Evolutionary conservation across 2,329 filamentous ascomycete genomes (phyloP).

Genomic region (Penicillium sp.): DNA sequence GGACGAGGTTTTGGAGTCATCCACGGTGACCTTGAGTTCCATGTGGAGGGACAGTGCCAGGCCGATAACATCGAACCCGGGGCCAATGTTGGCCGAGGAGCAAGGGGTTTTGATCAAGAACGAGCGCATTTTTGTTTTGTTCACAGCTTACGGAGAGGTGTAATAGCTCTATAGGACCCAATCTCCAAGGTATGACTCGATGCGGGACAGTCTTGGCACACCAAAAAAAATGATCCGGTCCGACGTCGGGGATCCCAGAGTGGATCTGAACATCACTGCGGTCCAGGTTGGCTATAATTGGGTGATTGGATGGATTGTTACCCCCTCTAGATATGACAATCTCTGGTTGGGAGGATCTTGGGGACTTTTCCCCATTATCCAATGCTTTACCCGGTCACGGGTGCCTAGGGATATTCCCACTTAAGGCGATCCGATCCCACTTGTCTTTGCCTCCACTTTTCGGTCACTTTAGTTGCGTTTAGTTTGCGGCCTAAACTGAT

Average conservation of each 20-base stretch:
- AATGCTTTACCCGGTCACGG: background rate
- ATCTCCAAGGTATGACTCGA: constrained; percentile 17
- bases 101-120: constrained; percentile 80
- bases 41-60: constrained; percentile 93
- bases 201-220: constrained; percentile 22
- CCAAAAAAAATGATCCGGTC: constrained; percentile 17
- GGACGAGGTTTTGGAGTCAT: constrained; percentile 53
- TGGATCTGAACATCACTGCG: constrained; percentile 10
- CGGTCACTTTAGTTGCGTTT: background rate
- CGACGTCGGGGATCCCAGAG: constrained; percentile 20
- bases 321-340: background rate
- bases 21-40: constrained; percentile 79
- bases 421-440: background rate
- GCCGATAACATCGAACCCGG: constrained; percentile 94
- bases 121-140: constrained; percentile 37
- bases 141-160: background rate
- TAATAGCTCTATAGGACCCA: background rate
- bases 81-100: constrained; percentile 96
- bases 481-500: background rate
- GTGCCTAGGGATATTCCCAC: background rate
- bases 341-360: background rate
- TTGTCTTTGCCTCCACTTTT: background rate
- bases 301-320: background rate
- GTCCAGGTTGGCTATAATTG: constrained; percentile 2
- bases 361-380: background rate